Evolutionary conservation across 306 rosid species (phyloP).

Genomic region (Malus orientalis): DNA sequence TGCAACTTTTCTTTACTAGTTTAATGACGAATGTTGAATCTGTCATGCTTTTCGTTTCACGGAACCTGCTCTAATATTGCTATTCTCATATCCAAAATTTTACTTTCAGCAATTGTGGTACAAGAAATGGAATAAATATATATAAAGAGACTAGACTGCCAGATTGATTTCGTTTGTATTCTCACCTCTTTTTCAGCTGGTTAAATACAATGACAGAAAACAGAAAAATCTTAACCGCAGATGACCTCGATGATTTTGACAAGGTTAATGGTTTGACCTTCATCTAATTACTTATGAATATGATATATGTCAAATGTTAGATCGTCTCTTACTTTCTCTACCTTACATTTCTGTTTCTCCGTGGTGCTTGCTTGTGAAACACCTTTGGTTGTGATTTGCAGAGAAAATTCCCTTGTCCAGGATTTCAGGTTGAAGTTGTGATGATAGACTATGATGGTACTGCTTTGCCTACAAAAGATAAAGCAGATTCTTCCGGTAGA

Average conservation of each 20-base stretch:
- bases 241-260: conserved; percentile 84
- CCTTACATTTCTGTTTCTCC: conserved; percentile 1
- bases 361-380: conserved; percentile 11
- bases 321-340: neutral
- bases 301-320: neutral
- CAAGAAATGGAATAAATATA: neutral
- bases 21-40: neutral
- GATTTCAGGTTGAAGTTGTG: conserved; percentile 79
- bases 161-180: neutral
- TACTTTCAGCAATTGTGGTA: neutral
- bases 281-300: neutral
- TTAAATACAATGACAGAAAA: conserved; percentile 79
- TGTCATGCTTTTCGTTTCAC: neutral
- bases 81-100: neutral
- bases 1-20: neutral
- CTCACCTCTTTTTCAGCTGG: conserved; percentile 46
- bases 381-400: conserved; percentile 25
- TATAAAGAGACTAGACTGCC: neutral
- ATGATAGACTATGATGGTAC: conserved; percentile 67
- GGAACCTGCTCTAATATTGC: neutral
- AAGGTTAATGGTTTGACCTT: conserved; percentile 42
- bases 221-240: conserved; percentile 38
- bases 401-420: conserved; percentile 86
- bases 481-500: conserved; percentile 33
- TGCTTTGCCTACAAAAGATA: conserved; percentile 33